Percentiles rank a stretch among this genome's conserved stretches.
phyloP scores from a whole-genome alignment of 345 rosid genomes.

The Hibiscus syriacus region DNA sequence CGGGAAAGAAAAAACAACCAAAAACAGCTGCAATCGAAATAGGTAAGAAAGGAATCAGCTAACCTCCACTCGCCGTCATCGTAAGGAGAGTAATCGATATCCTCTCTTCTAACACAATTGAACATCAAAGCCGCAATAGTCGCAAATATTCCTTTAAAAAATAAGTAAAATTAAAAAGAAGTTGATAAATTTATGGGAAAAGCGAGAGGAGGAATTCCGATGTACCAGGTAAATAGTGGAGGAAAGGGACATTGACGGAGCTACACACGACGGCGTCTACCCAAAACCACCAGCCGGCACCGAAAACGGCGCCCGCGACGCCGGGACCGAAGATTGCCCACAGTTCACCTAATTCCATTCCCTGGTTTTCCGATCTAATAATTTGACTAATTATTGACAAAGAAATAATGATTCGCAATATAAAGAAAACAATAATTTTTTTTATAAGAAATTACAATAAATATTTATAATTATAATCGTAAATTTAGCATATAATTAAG shows the following conservation, averaged over 20 bases:
- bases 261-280: conserved; percentile 93
- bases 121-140: conserved; percentile 96
- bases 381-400: not conserved
- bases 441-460: too few species aligned
- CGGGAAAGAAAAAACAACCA: not conserved
- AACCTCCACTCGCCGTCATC: conserved; percentile 99
- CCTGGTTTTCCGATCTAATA: not conserved
- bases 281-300: conserved; percentile 99
- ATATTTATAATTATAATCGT: too few species aligned
- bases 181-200: not conserved
- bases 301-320: conserved; percentile 82
- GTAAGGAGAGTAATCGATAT: conserved; percentile 93
- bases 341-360: conserved; percentile 64
- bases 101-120: conserved; percentile 88
- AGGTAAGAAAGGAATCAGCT: conserved; percentile 13
- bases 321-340: conserved; percentile 90
- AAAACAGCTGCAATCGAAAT: not conserved
- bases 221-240: conserved; percentile 86
- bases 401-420: not conserved
- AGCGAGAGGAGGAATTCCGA: not conserved
- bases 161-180: not conserved
- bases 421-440: too few species aligned
- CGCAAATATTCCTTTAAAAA: conserved; percentile 67
- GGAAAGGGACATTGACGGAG: conserved; percentile 63
- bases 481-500: too few species aligned